These are phyloP conservation scores for Fusarium sp. DNA, from an alignment of 2,329 filamentous ascomycete genomes.

Conservation along the genomic window DNA sequence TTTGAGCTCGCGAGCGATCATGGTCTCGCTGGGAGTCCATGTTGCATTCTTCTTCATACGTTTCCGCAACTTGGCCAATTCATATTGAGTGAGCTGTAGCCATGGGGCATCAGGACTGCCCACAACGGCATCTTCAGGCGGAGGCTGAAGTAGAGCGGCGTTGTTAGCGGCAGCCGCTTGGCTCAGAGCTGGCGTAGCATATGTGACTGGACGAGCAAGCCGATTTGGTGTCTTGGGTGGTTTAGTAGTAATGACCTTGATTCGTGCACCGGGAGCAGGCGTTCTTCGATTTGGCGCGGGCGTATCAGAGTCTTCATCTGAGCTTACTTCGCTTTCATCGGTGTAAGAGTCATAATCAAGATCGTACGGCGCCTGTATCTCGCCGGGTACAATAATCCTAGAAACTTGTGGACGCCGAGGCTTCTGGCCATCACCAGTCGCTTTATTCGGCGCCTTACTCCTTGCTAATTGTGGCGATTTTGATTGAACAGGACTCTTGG, in stretches of 20 bases:
- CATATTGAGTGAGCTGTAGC: conserved; percentile 72
- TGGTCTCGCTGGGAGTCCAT: conserved; percentile 86
- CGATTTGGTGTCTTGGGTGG: conserved; percentile 59
- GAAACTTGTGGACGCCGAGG: conserved; percentile 60
- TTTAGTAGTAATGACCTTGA: conserved; percentile 59
- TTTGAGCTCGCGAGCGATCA: conserved; percentile 84
- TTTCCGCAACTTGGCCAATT: conserved; percentile 77
- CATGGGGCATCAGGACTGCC: conserved; percentile 71
- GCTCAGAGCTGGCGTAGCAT: conserved; percentile 49
- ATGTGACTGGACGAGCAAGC: conserved; percentile 48
- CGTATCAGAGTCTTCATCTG: conserved; percentile 60
- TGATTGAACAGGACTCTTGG: conserved; percentile 60
- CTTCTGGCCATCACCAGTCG: conserved; percentile 57
- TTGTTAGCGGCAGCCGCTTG: conserved; percentile 55
- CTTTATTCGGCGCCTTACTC: conserved; percentile 58
- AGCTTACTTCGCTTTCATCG: conserved; percentile 64
- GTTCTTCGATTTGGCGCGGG: conserved; percentile 52
- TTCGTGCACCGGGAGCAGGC: conserved; percentile 54
- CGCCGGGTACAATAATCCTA: conserved; percentile 72
- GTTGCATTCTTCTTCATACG: conserved; percentile 93
- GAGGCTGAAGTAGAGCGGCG: conserved; percentile 62
- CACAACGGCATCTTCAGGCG: conserved; percentile 67
- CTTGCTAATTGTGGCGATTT: conserved; percentile 66
- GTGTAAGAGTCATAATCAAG: conserved; percentile 69
- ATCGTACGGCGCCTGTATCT: conserved; percentile 73